These are phyloP conservation scores for Aspergillus pseudoterreus DNA, from an alignment of 2,329 filamentous ascomycete species.

Conservation along the genomic window DNA sequence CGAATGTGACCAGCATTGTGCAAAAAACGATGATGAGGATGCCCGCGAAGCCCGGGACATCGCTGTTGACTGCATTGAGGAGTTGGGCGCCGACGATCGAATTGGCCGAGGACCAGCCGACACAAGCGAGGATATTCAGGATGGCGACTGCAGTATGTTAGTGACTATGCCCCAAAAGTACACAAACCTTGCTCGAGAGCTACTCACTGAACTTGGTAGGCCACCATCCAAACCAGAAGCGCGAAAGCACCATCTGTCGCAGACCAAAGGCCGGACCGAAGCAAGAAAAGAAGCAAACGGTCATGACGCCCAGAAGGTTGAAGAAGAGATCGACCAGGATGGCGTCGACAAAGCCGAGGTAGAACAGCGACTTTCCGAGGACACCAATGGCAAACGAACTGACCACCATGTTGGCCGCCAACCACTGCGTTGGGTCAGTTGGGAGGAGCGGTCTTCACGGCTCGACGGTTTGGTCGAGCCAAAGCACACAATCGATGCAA, in stretches of 20 bases:
- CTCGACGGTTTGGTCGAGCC: slow-evolving; percentile 4
- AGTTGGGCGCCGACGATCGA: slow-evolving; percentile 76
- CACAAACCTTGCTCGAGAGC: neutral
- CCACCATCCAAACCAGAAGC: slow-evolving; percentile 73
- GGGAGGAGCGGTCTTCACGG: slow-evolving; percentile 10
- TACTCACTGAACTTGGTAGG: slow-evolving; percentile 63
- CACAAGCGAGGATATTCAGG: slow-evolving; percentile 66
- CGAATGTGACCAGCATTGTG: slow-evolving; percentile 67
- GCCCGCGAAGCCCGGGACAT: slow-evolving; percentile 69
- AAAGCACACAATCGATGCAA: slow-evolving; percentile 7
- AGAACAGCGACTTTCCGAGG: slow-evolving; percentile 64
- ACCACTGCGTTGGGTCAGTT: slow-evolving; percentile 54
- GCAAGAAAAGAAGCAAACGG: slow-evolving; percentile 73
- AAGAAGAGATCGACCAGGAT: slow-evolving; percentile 70
- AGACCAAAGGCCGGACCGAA: slow-evolving; percentile 72
- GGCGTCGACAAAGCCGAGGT: slow-evolving; percentile 68
- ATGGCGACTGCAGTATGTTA: slow-evolving; percentile 53
- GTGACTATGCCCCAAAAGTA: neutral
- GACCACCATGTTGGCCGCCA: slow-evolving; percentile 74
- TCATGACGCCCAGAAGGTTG: slow-evolving; percentile 68
- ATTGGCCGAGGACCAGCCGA: slow-evolving; percentile 76
- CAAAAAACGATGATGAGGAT: slow-evolving; percentile 69
- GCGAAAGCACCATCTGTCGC: slow-evolving; percentile 74
- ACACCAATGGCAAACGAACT: slow-evolving; percentile 73
- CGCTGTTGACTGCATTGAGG: slow-evolving; percentile 66